phyloP scores from a whole-genome alignment of 495 filamentous ascomycete species.

The Thozetella sp. region DNA sequence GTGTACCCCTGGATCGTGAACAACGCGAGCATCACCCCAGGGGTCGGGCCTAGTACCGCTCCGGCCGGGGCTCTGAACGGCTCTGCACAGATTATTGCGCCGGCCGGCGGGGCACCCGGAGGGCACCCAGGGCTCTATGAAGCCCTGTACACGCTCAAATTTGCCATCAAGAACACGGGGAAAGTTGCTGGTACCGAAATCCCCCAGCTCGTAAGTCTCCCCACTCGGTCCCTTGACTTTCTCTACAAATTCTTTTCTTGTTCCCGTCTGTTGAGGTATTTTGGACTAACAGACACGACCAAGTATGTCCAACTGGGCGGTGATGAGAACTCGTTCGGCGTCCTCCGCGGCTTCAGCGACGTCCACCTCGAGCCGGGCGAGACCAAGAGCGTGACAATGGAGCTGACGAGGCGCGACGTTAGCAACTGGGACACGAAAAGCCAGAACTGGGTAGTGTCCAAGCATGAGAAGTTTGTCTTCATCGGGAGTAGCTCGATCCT shows the following conservation, averaged over 20 bases:
- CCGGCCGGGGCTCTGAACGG: slow-evolving; percentile 63
- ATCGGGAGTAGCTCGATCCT: slow-evolving; percentile 34
- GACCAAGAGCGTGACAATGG: slow-evolving; percentile 61
- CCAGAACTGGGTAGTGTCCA: slow-evolving; percentile 74
- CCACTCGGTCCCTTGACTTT: slow-evolving; percentile 7
- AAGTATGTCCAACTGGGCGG: slow-evolving; percentile 64
- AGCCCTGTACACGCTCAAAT: slow-evolving; percentile 43
- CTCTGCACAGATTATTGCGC: slow-evolving; percentile 67
- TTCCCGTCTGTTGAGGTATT: background rate
- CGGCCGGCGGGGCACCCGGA: slow-evolving; percentile 72
- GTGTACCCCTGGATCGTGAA: slow-evolving; percentile 38
- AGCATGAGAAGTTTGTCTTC: slow-evolving; percentile 33
- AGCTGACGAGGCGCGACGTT: slow-evolving; percentile 73
- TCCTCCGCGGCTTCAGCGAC: slow-evolving; percentile 83
- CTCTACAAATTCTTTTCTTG: background rate
- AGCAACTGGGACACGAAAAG: slow-evolving; percentile 76
- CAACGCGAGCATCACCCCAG: slow-evolving; percentile 19
- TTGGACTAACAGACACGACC: slow-evolving; percentile 24
- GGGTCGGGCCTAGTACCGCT: slow-evolving; percentile 42
- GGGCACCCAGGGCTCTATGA: slow-evolving; percentile 67
- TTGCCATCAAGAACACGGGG: slow-evolving; percentile 53
- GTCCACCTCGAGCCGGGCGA: slow-evolving; percentile 60
- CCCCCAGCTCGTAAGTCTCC: slow-evolving; percentile 55
- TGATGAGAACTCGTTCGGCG: slow-evolving; percentile 64
- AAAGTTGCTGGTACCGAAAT: slow-evolving; percentile 55